phyloP scores from a whole-genome alignment of 2,329 filamentous ascomycete species.

The Fonsecaea nubica region DNA sequence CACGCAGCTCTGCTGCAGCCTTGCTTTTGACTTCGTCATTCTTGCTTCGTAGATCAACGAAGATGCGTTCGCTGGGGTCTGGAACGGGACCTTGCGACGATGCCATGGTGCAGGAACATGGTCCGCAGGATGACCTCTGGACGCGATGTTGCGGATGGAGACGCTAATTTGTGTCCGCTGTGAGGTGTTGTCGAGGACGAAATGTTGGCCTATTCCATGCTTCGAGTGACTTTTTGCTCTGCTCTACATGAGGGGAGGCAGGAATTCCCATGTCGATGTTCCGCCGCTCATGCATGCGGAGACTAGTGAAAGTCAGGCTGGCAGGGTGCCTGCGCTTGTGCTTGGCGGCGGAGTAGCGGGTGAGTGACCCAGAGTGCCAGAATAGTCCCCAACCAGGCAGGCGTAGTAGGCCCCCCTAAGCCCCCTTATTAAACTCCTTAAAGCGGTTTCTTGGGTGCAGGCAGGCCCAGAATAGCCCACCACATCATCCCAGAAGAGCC shows the following conservation, averaged over 20 bases:
- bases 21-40: slow-evolving; percentile 57
- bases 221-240: neutral
- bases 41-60: slow-evolving; percentile 64
- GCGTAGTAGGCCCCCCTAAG: too few species aligned
- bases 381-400: neutral
- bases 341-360: neutral
- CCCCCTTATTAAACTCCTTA: neutral
- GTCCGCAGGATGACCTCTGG: slow-evolving; percentile 26
- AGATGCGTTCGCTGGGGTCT: slow-evolving; percentile 62
- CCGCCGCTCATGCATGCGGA: neutral
- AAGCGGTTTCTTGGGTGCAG: neutral
- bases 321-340: neutral
- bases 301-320: neutral
- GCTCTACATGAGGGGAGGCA: neutral
- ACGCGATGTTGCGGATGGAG: neutral
- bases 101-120: slow-evolving; percentile 48
- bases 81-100: slow-evolving; percentile 55
- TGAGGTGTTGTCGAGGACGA: neutral
- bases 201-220: neutral
- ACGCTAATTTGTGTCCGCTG: neutral
- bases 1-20: slow-evolving; percentile 57
- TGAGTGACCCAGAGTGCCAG: neutral
- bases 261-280: neutral
- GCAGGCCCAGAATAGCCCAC: neutral
- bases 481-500: neutral